Evolutionary conservation across 306 rosid genomes (phyloP).

Genomic region (Gleditsia sinensis): DNA sequence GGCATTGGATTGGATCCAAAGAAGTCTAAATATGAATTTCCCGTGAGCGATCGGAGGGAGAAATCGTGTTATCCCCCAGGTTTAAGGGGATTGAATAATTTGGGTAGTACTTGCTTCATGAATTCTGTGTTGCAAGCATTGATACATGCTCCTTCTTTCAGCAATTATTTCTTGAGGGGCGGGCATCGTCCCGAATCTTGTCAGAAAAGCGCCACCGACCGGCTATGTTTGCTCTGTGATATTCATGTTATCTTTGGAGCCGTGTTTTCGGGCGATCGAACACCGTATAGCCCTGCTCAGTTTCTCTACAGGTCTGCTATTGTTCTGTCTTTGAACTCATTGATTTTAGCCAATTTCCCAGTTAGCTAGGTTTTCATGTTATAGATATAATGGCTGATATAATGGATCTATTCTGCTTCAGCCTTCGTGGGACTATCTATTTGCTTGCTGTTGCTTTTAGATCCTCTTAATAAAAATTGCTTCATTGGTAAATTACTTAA

Average conservation of each 20-base stretch:
- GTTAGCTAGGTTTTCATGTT: neutral
- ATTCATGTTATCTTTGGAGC: slow-evolving; percentile 70
- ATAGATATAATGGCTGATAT: slow-evolving; percentile 28
- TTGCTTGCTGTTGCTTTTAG: slow-evolving; percentile 34
- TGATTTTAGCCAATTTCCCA: neutral
- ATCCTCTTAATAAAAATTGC: slow-evolving; percentile 19
- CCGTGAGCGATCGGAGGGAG: slow-evolving; percentile 55
- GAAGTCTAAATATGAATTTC: slow-evolving; percentile 43
- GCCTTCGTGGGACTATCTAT: neutral
- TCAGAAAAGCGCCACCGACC: slow-evolving; percentile 50
- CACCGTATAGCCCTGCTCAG: slow-evolving; percentile 86
- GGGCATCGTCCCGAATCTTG: slow-evolving; percentile 66
- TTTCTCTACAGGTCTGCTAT: slow-evolving; percentile 79
- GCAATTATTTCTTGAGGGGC: slow-evolving; percentile 72
- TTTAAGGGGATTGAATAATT: slow-evolving; percentile 86
- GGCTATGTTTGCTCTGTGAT: slow-evolving; percentile 77
- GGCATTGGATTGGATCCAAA: slow-evolving; percentile 51
- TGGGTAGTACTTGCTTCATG: slow-evolving; percentile 90
- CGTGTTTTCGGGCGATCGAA: slow-evolving; percentile 69
- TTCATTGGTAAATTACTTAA: slow-evolving; percentile 30
- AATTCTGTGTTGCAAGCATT: slow-evolving; percentile 91
- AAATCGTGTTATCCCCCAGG: slow-evolving; percentile 85
- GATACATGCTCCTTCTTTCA: slow-evolving; percentile 72
- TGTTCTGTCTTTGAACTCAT: slow-evolving; percentile 37
- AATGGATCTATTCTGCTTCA: slow-evolving; percentile 21